Evolutionary conservation across 2,329 filamentous ascomycete genomes (phyloP), one percentile per base, ranked within the genome.

Genomic region (Colletotrichum abscissum): DNA sequence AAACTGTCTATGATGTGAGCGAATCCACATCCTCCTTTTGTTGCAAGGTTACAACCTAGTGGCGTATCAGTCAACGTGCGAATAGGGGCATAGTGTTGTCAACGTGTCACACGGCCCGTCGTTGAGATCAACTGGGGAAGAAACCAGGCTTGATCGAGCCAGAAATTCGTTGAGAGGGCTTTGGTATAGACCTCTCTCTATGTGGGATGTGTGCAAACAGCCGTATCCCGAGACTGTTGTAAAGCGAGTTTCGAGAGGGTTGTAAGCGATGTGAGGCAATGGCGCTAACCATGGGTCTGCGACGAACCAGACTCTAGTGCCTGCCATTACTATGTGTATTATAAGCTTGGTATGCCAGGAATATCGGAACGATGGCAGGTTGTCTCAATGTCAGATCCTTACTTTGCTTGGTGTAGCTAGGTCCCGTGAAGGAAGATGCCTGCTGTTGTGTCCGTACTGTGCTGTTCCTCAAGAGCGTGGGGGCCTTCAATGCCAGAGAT

Each of bases 291-390:
- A 78, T 71, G 75, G 75, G 63, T 8, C 35, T 67, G 76, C 54
- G 57, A 72, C 68, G 60, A 54, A 42, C 68, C 62, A 54, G 52
- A 63, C 24, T 72, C 58, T 63, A 26, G 49, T 71, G 67, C 77
- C 63, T 77, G 75, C 74, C 70, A 5, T 76, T 77, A 77, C 64
- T 71, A 52, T 42, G 69, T 30, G 68, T 64, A 64, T 68, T 77
- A 78, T 75, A 76, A 75, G 67, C 54, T 75, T 73, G 69, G 74
- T 71, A 73, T 72, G 54, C 72, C 58, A 67, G 72, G 74, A 66
- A 72, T 67, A 73, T 76, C 71, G 55, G 67, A 75, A 30, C 73
- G 67, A 76, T 78, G 72, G 55, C 71, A 67, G 74, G 54, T 67
- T 35, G 42, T 73, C 56, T 69, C 63, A 24, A 58, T 54, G 57